Evolutionary conservation across 805 yeast species (phyloP), one percentile per base, ranked within the genome.

Genomic region (Maudiozyma bulderi): DNA sequence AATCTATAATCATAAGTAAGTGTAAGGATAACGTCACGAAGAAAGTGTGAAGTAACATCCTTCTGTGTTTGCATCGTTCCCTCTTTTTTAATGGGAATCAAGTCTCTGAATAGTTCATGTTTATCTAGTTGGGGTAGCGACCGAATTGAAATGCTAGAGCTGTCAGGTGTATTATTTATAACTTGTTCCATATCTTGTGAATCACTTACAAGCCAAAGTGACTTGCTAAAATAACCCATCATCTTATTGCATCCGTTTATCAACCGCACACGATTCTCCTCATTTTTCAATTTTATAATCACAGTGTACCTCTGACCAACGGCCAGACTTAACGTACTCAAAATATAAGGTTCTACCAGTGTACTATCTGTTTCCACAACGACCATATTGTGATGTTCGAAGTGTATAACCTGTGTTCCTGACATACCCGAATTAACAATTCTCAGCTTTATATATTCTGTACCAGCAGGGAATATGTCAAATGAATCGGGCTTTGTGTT

Each of bases 251-350:
- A 60, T 6, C 74, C 71, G 48, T 77, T 78, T 54, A 82, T 74
- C 47, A 82, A 66, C 35, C 48, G 50, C 5, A 56, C 13, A 4
- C 37, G 44, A 3, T 47, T 37, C 51, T 31, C 59, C 54, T 78
- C 71, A 65, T 42, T 67, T 61, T 57, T 64, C 53, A 87, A 74
- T 34, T 69, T 73, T 28, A 86, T 58, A 45, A 85, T 62, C 1
- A 84, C 80, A 9, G 86, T 76, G 59, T 80, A 79, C 56, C 96
- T 71, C 67, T 88, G 95, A 3, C 91, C 95, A 6, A 83, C 88
- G 0, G 89, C 78, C 32, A 80, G 50, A 50, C 73, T 70, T n/a
- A 80, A 49, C 37, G 78, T 69, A 14, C 71, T 73, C 2, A 76
- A 73, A 37, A 66, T 69, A 50, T 64, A 65, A 14, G 80, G 80